phyloP scores from a whole-genome alignment of 306 rosid genomes.

The Acacia melanoxylon region DNA sequence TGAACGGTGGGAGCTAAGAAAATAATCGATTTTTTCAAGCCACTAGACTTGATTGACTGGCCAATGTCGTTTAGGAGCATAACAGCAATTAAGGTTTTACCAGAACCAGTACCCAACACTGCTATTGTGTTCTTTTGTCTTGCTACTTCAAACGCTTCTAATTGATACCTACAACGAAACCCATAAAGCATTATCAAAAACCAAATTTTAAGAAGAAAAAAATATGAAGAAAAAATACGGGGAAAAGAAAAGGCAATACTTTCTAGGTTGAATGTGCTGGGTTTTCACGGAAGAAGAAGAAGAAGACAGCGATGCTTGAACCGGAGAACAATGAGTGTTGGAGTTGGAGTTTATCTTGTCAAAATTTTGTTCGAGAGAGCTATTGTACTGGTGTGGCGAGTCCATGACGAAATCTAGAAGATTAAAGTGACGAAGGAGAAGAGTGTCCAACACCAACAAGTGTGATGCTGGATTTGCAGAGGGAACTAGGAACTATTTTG shows the following conservation, averaged over 20 bases:
- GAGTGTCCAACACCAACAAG: no score
- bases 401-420: constrained; percentile 32
- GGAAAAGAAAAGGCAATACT: constrained; percentile 31
- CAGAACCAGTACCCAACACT: constrained; percentile 82
- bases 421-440: constrained; percentile 2
- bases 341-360: constrained; percentile 9
- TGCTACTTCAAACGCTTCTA: constrained; percentile 67
- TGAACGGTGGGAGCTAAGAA: constrained; percentile 94
- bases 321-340: constrained; percentile 13
- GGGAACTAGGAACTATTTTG: no score
- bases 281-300: background rate
- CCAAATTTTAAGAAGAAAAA: background rate
- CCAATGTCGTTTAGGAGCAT: constrained; percentile 68
- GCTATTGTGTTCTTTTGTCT: constrained; percentile 71
- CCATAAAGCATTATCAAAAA: constrained; percentile 6
- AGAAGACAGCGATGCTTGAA: constrained; percentile 2
- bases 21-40: constrained; percentile 42
- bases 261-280: constrained; percentile 52
- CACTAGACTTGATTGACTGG: constrained; percentile 45
- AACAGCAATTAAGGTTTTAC: constrained; percentile 79
- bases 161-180: constrained; percentile 55
- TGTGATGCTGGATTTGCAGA: no score
- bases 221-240: background rate
- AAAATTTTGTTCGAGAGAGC: constrained; percentile 29
- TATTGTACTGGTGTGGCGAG: constrained; percentile 9